Percentiles rank a stretch among this genome's conserved stretches.
Conservation (phyloP, 768 basidiomycete species). For the Podaxis carcinomalis region DNA sequence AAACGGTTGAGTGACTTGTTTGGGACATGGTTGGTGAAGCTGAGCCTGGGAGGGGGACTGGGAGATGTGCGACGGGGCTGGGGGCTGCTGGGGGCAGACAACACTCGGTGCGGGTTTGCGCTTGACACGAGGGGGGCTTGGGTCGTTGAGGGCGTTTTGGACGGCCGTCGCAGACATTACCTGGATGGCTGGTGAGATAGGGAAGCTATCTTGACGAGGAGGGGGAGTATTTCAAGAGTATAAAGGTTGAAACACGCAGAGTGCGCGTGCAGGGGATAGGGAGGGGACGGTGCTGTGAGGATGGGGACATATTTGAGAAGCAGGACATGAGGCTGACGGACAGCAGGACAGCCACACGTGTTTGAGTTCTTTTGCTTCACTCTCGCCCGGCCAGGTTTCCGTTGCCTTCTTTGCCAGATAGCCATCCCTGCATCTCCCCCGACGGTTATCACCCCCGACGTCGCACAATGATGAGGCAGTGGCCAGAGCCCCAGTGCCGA, state of each 20-base stretch:
- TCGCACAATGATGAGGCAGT: not conserved
- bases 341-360: slow-evolving; percentile 6
- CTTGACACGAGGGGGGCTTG: slow-evolving; percentile 26
- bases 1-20: not conserved
- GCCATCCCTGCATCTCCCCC: too few relatives aligned
- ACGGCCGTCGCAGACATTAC: slow-evolving; percentile 1
- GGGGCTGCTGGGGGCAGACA: slow-evolving; percentile 12
- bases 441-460: too few relatives aligned
- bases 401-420: too few relatives aligned
- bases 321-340: slow-evolving; percentile 11
- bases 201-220: not conserved
- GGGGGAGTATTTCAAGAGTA: not conserved
- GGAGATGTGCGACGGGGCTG: not conserved
- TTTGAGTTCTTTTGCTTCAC: not conserved
- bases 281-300: not conserved
- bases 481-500: not conserved
- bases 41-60: not conserved
- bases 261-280: not conserved
- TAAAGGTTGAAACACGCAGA: not conserved
- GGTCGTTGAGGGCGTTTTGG: not conserved
- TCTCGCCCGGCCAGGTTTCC: not conserved
- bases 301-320: not conserved
- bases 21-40: not conserved
- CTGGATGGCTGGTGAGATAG: not conserved
- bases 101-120: slow-evolving; percentile 53